Evolutionary conservation across 73 alveolate species (phyloP).

Genomic region (Uronychia setigera): DNA sequence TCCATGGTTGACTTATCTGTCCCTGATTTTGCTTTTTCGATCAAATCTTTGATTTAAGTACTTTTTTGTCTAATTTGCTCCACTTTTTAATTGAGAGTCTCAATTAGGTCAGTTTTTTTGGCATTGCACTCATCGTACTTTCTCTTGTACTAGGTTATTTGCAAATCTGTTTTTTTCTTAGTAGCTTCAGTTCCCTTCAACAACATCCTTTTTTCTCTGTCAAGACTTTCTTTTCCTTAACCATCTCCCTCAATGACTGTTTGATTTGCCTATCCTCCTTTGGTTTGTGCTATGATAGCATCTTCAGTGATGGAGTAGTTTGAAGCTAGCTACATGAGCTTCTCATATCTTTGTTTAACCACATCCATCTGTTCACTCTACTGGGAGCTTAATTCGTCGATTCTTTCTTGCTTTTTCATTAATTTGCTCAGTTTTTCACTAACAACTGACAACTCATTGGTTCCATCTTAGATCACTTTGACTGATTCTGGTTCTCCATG

Average conservation of each 20-base stretch:
- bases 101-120: background rate
- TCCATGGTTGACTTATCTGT: conserved; percentile 28
- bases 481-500: conserved; percentile 40
- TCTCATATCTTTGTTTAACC: conserved; percentile 17
- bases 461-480: conserved; percentile 15
- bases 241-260: background rate
- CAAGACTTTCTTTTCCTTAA: conserved; percentile 3
- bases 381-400: background rate
- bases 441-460: background rate
- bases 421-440: conserved; percentile 13
- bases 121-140: background rate
- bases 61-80: background rate
- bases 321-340: conserved; percentile 3
- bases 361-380: background rate
- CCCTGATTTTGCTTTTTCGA: conserved; percentile 27
- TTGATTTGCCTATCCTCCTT: background rate
- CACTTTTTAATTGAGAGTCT: background rate
- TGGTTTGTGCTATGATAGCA: background rate
- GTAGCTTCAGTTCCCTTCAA: background rate
- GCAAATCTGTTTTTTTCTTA: conserved; percentile 16
- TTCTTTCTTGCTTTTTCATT: conserved; percentile 15
- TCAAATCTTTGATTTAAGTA: conserved; percentile 2
- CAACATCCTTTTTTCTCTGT: conserved; percentile 4
- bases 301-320: conserved; percentile 17
- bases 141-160: background rate